Conservation (phyloP, 2,329 filamentous ascomycete genomes). For the Aureobasidium sp. region DNA sequence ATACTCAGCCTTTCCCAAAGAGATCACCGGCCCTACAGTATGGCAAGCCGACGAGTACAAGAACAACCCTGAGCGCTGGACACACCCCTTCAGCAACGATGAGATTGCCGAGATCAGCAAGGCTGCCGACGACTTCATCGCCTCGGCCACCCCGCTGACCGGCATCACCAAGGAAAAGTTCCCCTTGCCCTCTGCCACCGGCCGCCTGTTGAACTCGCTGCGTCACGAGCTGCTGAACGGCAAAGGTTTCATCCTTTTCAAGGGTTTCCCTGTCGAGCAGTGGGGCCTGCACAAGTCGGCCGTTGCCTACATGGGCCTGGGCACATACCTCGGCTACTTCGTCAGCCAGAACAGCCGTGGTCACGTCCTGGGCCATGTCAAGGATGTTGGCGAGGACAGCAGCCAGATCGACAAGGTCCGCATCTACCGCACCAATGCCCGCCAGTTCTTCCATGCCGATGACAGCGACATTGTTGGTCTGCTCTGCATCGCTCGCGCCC, state of each 20-base stretch:
- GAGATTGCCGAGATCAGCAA: conserved; percentile 62
- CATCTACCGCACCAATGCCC: conserved; percentile 82
- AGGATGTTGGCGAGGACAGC: conserved; percentile 77
- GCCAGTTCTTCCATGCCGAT: conserved; percentile 81
- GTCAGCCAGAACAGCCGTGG: conserved; percentile 78
- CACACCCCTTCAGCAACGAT: conserved; percentile 58
- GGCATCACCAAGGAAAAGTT: conserved; percentile 63
- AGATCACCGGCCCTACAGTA: conserved; percentile 64
- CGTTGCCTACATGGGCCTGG: conserved; percentile 82
- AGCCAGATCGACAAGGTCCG: conserved; percentile 77
- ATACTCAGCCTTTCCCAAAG: conserved; percentile 63
- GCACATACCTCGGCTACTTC: conserved; percentile 77
- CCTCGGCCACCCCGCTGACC: conserved; percentile 58
- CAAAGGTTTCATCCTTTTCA: conserved; percentile 87
- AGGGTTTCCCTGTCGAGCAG: conserved; percentile 66
- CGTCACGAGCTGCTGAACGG: conserved; percentile 67
- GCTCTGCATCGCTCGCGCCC: conserved; percentile 69
- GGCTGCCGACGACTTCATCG: conserved; percentile 63
- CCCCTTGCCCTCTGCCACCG: conserved; percentile 49
- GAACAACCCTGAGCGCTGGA: conserved; percentile 61
- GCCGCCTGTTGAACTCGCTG: conserved; percentile 47
- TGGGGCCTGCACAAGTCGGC: conserved; percentile 78
- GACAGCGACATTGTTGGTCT: conserved; percentile 77
- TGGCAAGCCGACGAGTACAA: conserved; percentile 63
- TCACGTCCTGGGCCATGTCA: conserved; percentile 79